These are phyloP conservation scores for Naegleria lovaniensis DNA, from an alignment of 208 protist species.

Conservation along the genomic window DNA sequence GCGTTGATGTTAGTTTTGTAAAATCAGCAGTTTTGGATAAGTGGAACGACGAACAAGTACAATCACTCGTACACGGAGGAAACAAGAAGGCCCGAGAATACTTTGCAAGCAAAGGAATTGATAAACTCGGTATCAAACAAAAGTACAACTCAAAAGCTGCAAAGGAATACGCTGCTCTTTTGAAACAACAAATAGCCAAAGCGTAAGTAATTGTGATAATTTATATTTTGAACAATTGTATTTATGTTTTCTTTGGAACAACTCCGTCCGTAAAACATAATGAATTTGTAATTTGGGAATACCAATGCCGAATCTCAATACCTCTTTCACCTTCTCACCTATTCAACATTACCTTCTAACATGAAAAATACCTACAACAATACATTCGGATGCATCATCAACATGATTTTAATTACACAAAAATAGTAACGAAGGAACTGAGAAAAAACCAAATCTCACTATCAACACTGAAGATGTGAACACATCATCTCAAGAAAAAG, in stretches of 20 bases:
- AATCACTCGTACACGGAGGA: background rate
- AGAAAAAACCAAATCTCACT: background rate
- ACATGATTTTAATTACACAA: background rate
- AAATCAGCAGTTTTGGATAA: conserved; percentile 26
- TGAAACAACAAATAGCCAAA: background rate
- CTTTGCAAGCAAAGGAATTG: conserved; percentile 1
- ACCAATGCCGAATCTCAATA: no score
- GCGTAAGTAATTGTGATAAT: no score
- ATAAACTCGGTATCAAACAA: background rate
- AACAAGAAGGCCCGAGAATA: conserved; percentile 15
- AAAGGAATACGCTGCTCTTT: background rate
- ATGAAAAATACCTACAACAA: no score
- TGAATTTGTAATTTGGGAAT: no score
- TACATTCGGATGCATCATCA: background rate
- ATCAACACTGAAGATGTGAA: background rate
- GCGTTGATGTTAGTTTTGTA: conserved; percentile 92
- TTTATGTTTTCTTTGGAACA: no score
- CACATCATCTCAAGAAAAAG: background rate
- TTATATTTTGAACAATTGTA: no score
- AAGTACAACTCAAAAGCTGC: background rate
- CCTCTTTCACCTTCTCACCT: no score
- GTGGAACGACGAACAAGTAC: conserved; percentile 6
- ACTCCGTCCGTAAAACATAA: no score
- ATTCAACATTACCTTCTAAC: no score
- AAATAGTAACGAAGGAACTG: background rate